Evolutionary conservation across 1,284 basidiomycete species (phyloP), one percentile per base, ranked within the genome.

Genomic region (Earliella scabrosa): DNA sequence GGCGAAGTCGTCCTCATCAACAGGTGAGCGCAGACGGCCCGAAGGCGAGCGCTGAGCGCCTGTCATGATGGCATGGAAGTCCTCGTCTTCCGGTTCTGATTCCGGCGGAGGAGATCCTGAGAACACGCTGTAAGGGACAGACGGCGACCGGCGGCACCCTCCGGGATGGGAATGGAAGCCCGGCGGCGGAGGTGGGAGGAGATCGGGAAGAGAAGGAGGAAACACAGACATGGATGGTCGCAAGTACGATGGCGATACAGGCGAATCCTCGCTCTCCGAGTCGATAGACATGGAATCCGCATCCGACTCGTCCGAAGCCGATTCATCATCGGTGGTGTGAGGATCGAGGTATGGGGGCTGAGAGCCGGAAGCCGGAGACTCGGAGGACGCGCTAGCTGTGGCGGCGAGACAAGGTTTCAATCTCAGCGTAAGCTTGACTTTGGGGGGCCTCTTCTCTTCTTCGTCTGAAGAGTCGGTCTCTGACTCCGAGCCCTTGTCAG

Each of bases 71-170:
- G 75, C 68, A 49, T 66, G 62, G 49, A 63, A 68, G 38, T 68
- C 69, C 13, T 67, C 65, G 32, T 72, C 71, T 45, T 88, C 87
- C 59, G 75, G 77, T 31, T 88, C 87, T 1, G 86, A 88, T 60
- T 90, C 87, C 2, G 80, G 81, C 26, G 81, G 87, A 2, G 82
- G 85, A 0, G 88, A 86, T 16, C 78, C 81, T 0, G 87, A 86
- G 8, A 77, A 76, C 40, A 80, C 71, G 52, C 79, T 85, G 65
- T 73, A 77, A 1, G 82, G 72, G 13, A 82, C 68, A 6, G 84
- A 84, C 13, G 83, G 79, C 10, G 84, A 83, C 34, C 83, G 82
- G 52, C 78, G 78, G 62, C 69, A 75, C 26, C 71, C 69, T 50
- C 13, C 65, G 54, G 32, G 63, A 59, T 55, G 35, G 20, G 40